A percentile compares a stretch with the other conserved stretches of the same genome.
Evolutionary conservation across 2,329 filamentous ascomycete genomes (phyloP).

Genomic region (Cercospora zeina): DNA sequence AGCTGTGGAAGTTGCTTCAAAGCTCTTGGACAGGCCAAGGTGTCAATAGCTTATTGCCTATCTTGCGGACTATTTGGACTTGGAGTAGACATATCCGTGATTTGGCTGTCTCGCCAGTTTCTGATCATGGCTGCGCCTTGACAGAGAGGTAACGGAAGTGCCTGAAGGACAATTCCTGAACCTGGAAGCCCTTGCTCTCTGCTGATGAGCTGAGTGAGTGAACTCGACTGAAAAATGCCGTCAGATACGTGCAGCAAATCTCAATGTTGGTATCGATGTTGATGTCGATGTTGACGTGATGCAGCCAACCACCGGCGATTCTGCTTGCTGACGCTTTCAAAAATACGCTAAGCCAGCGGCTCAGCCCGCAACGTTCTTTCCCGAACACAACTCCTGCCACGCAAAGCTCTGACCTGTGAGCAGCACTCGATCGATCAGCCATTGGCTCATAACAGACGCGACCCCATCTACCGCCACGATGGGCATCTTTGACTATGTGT

Average conservation of each 20-base stretch:
- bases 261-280: not conserved
- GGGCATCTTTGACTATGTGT: slow-evolving; percentile 65
- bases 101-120: no score
- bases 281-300: not conserved
- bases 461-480: slow-evolving; percentile 46
- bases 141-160: no score
- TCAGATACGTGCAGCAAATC: no score
- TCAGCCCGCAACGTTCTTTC: slow-evolving; percentile 12
- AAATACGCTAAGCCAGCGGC: slow-evolving; percentile 5
- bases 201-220: not conserved
- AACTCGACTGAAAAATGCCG: not conserved
- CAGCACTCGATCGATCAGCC: slow-evolving; percentile 26
- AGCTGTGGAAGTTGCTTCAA: no score
- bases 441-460: slow-evolving; percentile 25
- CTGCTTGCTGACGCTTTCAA: slow-evolving; percentile 5
- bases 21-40: no score
- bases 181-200: no score
- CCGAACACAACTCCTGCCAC: slow-evolving; percentile 17
- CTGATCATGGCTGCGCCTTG: no score
- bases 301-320: slow-evolving; percentile 1
- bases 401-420: slow-evolving; percentile 10
- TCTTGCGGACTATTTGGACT: no score
- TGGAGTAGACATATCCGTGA: no score
- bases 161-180: no score
- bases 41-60: no score